phyloP scores from a whole-genome alignment of 768 basidiomycete species.

The Rhodotorula kratochvilovae region DNA sequence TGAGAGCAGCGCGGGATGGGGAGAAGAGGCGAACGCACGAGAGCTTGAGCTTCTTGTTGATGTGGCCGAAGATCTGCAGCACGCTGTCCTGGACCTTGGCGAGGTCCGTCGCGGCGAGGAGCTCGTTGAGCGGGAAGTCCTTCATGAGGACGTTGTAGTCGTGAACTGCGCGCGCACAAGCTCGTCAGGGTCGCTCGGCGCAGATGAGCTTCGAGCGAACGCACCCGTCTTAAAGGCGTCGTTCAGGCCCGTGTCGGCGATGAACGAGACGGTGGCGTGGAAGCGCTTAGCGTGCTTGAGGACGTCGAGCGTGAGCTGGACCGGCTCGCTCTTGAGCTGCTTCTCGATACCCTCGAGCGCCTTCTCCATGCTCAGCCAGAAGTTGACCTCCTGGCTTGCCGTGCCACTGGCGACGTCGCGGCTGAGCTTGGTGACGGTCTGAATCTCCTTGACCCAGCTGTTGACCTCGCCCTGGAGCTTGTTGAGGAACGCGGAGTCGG shows the following conservation, averaged over 20 bases:
- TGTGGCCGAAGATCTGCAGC: conserved; percentile 78
- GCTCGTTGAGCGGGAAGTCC: conserved; percentile 95
- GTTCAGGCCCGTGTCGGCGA: conserved; percentile 93
- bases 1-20: not conserved
- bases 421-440: conserved; percentile 90
- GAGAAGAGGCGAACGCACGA: conserved; percentile 52
- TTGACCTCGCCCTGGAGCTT: conserved; percentile 89
- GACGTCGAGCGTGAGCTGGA: conserved; percentile 62
- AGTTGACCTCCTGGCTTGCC: conserved; percentile 97
- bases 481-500: conserved; percentile 88
- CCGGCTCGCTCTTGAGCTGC: conserved; percentile 85
- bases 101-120: conserved; percentile 91
- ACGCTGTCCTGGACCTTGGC: conserved; percentile 90
- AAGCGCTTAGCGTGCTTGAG: conserved; percentile 93
- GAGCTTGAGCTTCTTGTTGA: conserved; percentile 90
- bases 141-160: conserved; percentile 99
- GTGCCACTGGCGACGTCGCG: conserved; percentile 90
- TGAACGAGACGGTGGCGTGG: conserved; percentile 94
- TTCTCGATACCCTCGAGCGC: conserved; percentile 88
- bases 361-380: conserved; percentile 91
- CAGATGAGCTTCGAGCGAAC: conserved; percentile 41
- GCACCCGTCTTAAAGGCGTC: conserved; percentile 81
- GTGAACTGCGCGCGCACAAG: conserved; percentile 59
- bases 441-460: conserved; percentile 96
- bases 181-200: not conserved